Percentiles rank a stretch among this genome's conserved stretches.
Evolutionary conservation across 257 asterid genomes (phyloP).

Genomic region (Paraleonurus japonicus): DNA sequence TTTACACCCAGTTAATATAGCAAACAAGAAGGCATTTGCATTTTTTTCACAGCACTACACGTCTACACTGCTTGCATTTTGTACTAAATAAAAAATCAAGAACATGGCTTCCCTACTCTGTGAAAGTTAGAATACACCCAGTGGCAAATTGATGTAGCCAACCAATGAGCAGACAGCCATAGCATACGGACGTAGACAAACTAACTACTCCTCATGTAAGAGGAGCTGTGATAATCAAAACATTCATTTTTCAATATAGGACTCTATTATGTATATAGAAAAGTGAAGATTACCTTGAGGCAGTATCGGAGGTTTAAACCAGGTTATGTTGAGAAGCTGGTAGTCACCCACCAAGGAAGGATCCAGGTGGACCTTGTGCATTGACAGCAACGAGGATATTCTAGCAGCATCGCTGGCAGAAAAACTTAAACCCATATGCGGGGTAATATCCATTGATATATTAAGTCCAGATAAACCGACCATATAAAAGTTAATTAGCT

Average conservation of each 20-base stretch:
- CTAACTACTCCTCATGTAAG: neutral
- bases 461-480: slow-evolving; percentile 74
- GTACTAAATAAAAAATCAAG: neutral
- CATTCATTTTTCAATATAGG: slow-evolving; percentile 1
- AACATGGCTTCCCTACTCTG: slow-evolving; percentile 13
- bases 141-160: neutral
- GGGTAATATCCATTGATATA: slow-evolving; percentile 93
- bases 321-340: slow-evolving; percentile 75
- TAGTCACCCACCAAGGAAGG: slow-evolving; percentile 82
- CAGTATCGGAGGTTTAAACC: slow-evolving; percentile 64
- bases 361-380: slow-evolving; percentile 61
- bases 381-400: slow-evolving; percentile 62
- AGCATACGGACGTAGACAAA: neutral
- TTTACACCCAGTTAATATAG: neutral
- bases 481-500: slow-evolving; percentile 82
- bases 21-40: neutral
- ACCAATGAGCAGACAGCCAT: neutral
- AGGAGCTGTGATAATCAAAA: neutral
- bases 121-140: neutral
- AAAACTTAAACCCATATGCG: slow-evolving; percentile 68
- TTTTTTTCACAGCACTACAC: neutral
- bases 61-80: slow-evolving; percentile 1
- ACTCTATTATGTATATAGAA: slow-evolving; percentile 6
- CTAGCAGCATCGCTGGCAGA: slow-evolving; percentile 62
- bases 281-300: slow-evolving; percentile 60